These are phyloP conservation scores for Escovopsis sp. DNA, from an alignment of 2,329 filamentous ascomycete genomes.

Conservation along the genomic window DNA sequence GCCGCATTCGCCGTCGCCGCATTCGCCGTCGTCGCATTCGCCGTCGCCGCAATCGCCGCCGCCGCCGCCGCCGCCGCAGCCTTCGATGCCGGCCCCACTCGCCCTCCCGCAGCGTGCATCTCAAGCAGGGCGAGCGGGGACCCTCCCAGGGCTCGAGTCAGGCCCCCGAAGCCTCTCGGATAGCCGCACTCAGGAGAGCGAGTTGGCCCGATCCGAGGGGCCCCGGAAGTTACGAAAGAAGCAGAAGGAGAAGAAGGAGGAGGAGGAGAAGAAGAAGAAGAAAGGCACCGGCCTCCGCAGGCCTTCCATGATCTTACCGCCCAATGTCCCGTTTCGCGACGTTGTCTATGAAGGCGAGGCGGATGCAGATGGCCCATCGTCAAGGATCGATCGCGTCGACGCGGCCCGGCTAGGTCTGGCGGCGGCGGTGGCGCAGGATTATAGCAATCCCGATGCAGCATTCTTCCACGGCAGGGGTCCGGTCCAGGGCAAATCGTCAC, in stretches of 20 bases:
- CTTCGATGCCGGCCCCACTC: conserved; percentile 5
- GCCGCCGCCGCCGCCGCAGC: conserved; percentile 2
- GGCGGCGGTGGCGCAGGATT: too few relatives aligned
- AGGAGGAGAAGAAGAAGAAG: neutral
- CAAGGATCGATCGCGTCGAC: neutral
- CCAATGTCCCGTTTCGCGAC: neutral
- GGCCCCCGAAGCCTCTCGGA: conserved; percentile 3
- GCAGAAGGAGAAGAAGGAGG: too few relatives aligned
- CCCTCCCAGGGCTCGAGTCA: neutral
- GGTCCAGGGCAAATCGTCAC: neutral
- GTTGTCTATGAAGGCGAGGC: conserved; percentile 4
- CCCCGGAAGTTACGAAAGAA: neutral
- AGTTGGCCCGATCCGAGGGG: neutral
- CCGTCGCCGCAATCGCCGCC: neutral
- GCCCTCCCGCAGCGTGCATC: neutral
- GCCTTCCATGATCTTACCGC: conserved; percentile 4
- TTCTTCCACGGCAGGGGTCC: neutral
- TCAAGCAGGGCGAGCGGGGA: neutral
- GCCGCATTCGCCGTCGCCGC: neutral
- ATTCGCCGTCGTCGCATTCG: neutral
- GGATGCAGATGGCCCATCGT: neutral
- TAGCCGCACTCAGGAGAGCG: neutral
- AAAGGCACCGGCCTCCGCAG: conserved; percentile 5
- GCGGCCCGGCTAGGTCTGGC: neutral
- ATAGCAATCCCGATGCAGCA: neutral